Conservation (phyloP, 73 alveolate species). For the Tetrahymena malaccensis region DNA sequence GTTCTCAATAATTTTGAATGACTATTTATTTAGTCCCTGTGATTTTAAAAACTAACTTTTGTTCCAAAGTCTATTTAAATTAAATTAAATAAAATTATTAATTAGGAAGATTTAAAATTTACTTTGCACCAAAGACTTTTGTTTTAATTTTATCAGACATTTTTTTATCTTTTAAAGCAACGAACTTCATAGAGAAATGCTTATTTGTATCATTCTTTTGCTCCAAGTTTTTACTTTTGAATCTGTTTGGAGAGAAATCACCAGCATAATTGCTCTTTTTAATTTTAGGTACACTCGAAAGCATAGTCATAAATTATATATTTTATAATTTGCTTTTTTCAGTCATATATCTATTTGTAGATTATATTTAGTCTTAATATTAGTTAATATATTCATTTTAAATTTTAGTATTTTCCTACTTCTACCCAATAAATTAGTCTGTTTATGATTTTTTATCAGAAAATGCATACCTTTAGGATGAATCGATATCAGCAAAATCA, state of each 20-base stretch:
- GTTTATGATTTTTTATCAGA: neutral
- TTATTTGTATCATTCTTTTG: neutral
- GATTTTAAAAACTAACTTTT: too few relatives aligned
- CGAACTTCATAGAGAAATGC: neutral
- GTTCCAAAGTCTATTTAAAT: neutral
- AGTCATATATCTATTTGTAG: neutral
- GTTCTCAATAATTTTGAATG: neutral
- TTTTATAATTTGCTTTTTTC: neutral
- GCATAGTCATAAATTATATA: neutral
- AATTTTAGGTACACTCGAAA: neutral
- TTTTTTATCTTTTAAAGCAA: neutral
- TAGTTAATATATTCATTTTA: neutral
- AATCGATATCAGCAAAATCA: neutral
- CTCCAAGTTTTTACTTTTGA: neutral
- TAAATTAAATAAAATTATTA: too few relatives aligned
- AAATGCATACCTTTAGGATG: too few relatives aligned
- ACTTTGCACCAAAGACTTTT: neutral
- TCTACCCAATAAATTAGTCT: too few relatives aligned
- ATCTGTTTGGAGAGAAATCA: neutral
- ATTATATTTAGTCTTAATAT: neutral
- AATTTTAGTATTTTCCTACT: neutral
- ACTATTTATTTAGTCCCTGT: neutral
- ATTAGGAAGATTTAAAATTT: too few relatives aligned
- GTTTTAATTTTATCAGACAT: neutral
- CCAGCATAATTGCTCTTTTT: neutral